Conservation (phyloP, 139 green algal species). For the Chlorella vulgaris region DNA sequence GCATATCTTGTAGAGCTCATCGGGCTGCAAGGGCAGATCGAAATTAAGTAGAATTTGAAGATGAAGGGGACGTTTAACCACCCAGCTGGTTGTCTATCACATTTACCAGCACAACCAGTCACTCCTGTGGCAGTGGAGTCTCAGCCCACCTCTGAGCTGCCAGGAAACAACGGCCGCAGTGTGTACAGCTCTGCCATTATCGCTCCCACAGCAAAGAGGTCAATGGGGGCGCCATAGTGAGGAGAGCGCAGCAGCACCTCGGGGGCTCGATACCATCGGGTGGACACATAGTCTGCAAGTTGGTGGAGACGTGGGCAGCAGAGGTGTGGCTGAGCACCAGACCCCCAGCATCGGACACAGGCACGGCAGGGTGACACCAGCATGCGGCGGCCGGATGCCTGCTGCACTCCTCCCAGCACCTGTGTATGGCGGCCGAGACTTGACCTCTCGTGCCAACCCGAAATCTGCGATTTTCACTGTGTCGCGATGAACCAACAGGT, state of each 20-base stretch:
- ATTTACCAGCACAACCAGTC: too few relatives aligned
- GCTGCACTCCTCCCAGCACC: background rate
- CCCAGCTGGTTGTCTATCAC: background rate
- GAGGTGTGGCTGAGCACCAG: too few relatives aligned
- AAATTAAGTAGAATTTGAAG: background rate
- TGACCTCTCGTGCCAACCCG: slow-evolving; percentile 88
- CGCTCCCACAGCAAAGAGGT: slow-evolving; percentile 95
- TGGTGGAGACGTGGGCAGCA: background rate
- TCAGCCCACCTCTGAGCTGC: slow-evolving; percentile 62
- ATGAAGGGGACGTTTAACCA: background rate
- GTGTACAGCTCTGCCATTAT: slow-evolving; percentile 97
- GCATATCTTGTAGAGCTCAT: slow-evolving; percentile 96
- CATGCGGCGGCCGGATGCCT: background rate
- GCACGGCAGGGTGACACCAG: too few relatives aligned
- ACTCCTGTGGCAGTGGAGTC: too few relatives aligned
- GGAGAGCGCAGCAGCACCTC: slow-evolving; percentile 90
- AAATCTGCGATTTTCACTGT: slow-evolving; percentile 97
- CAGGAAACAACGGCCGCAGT: slow-evolving; percentile 92
- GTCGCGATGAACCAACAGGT: slow-evolving; percentile 87
- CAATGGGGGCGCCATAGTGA: slow-evolving; percentile 85
- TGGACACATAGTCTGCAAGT: slow-evolving; percentile 89
- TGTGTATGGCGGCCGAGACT: slow-evolving; percentile 88
- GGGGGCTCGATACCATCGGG: slow-evolving; percentile 80
- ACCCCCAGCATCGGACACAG: too few relatives aligned
- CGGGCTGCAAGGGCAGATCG: slow-evolving; percentile 61